Evolutionary conservation across 148 eudicot species (phyloP).

Genomic region (Rhododendron ferrugineum): DNA sequence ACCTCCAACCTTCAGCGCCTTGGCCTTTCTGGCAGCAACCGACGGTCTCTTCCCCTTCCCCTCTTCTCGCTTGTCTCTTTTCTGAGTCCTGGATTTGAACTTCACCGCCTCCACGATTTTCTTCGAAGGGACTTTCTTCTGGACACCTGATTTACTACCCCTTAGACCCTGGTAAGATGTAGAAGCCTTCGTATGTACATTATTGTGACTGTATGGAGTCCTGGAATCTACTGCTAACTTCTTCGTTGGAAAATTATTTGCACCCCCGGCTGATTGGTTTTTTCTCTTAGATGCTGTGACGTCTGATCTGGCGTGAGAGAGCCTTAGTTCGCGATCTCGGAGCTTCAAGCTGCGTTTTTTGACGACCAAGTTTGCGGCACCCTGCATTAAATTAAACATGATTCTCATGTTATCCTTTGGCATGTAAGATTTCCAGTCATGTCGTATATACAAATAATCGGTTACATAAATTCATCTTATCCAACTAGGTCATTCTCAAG

Average conservation of each 20-base stretch:
- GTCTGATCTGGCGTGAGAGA: slow-evolving; percentile 56
- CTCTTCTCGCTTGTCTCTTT: slow-evolving; percentile 28
- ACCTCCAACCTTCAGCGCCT: slow-evolving; percentile 28
- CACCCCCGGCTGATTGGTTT: slow-evolving; percentile 24
- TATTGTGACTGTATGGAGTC: slow-evolving; percentile 14
- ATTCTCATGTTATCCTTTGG: background rate
- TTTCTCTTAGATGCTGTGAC: slow-evolving; percentile 61
- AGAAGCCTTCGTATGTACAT: slow-evolving; percentile 20
- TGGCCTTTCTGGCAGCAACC: slow-evolving; percentile 80
- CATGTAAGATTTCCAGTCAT: background rate
- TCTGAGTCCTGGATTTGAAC: slow-evolving; percentile 25
- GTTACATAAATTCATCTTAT: background rate
- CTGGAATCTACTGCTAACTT: slow-evolving; percentile 27
- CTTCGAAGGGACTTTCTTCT: slow-evolving; percentile 39
- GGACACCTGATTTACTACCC: slow-evolving; percentile 72
- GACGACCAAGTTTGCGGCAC: slow-evolving; percentile 60
- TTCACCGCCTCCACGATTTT: slow-evolving; percentile 21
- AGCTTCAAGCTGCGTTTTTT: slow-evolving; percentile 65
- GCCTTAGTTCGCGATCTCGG: slow-evolving; percentile 75
- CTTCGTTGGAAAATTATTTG: slow-evolving; percentile 30
- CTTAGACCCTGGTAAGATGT: slow-evolving; percentile 80
- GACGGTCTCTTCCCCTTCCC: slow-evolving; percentile 64
- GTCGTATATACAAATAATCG: background rate
- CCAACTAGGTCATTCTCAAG: background rate
- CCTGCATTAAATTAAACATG: slow-evolving; percentile 31